Base-by-base conservation (phyloP, 2,329 filamentous ascomycete species). In the Exophiala sideris region DNA sequence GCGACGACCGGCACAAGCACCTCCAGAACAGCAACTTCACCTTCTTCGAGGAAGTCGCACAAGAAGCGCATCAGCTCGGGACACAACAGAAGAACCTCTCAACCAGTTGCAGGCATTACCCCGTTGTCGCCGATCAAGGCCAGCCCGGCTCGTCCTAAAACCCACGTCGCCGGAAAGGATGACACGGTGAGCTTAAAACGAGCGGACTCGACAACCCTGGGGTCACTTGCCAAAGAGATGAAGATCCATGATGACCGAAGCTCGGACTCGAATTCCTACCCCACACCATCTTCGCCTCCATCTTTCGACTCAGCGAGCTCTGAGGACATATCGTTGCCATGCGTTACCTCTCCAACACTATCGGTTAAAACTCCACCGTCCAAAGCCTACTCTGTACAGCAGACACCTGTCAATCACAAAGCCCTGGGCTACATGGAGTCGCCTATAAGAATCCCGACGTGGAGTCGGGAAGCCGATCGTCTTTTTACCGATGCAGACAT, bases 151-250 rank as follows among this genome's bases (percentile, higher is more conserved):
- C 48, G 18, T 18, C 34, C 45, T 38, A 39, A 24, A 40, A 29
- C 20, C 41, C 12, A 29, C 34, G 35, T 2, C n/a, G 14, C 16
- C 45, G 46, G 24, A 50, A 6, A 54, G 34, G 18, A 20, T n/a
- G 38, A 48, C 5, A 47, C 53, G 36, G 35, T 54, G 4, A 60
- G 57, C 12, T 45, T 65, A 11, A 57, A 61, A 45, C 57, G 62
- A 47, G 62, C 63, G 38, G 63, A 65, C 40, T 63, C 63, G 14
- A 56, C 59, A 3, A 64, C 62, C 5, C 46, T 65, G 10, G 62
- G 60, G 8, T 55, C 50, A 8, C 53, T 62, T 46, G 52, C 52
- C 5, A 42, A 45, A 32, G 57, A 52, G 18, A 38, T 60, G 36
- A 52, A 45, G 18, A 52, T 60, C 18, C 21, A 55, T 21, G 50